Evolutionary conservation across 768 basidiomycete species (phyloP), one percentile per base, ranked within the genome.

Genomic region (Ramaria sp.): DNA sequence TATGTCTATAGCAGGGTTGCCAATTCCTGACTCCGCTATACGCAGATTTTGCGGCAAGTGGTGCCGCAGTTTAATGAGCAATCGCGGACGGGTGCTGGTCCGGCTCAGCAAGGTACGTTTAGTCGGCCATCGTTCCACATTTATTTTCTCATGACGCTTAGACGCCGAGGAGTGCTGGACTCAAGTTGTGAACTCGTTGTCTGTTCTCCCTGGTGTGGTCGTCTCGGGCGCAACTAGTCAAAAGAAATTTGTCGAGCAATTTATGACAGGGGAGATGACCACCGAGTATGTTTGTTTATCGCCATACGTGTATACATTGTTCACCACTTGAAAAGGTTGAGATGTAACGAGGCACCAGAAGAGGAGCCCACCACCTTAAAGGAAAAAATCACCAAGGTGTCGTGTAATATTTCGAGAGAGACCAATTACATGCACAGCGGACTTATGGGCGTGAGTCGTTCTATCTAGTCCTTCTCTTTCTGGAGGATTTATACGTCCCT

Each of bases 111-210:
- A 79, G 78, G 73, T 76, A 38, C 34, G 61, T 50, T 5, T 2
- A 27, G 27, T 5, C 27, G 27, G 3, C 27, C 27, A 27, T 5
- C 11, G 41, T 9, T 52, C 41, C 12, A 50, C 7, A 48, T 34
- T 2, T 49, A 38, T 47, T 39, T 33, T 9, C 54, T 1, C n/a
- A n/a, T n/a, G 27, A 5, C 38, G 15, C 31, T 22, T 51, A 78
- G 91, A 96, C 64, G 92, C 92, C 19, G 93, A 95, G 66, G 92
- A 96, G 68, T 94, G 91, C 63, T 93, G 86, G 74, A 76, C 74
- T 7, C 80, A 84, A 53, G 82, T 95, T 59, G 72, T 88, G 17
- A 83, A 82, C 57, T 76, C 84, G 0, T 72, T 94, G 49, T 78
- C 82, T 59, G 82, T 86, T n/a, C 75, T 92, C 6, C 81, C 84